These are phyloP conservation scores for Periconia digitata DNA, from an alignment of 2,329 filamentous ascomycete genomes.

Conservation along the genomic window DNA sequence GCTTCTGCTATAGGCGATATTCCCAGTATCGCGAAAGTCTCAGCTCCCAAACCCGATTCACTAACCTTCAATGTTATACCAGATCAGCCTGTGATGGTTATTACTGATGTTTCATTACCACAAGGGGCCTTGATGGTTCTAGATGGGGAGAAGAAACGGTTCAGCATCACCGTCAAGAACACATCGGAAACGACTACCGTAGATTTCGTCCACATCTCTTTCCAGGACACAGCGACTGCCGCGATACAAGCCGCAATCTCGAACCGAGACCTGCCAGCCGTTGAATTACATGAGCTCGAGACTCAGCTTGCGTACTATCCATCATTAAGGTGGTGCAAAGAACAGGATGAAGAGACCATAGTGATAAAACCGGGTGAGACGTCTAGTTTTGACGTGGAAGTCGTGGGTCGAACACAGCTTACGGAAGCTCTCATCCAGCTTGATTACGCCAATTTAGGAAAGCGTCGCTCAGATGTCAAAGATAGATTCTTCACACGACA, in stretches of 20 bases:
- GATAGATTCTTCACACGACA: conserved; percentile 83
- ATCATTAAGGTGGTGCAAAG: conserved; percentile 56
- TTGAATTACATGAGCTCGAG: conserved; percentile 85
- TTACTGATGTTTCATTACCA: conserved; percentile 75
- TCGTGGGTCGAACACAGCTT: conserved; percentile 82
- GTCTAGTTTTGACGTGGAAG: conserved; percentile 76
- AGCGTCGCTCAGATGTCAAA: conserved; percentile 65
- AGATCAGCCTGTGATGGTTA: conserved; percentile 72
- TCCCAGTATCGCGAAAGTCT: conserved; percentile 18
- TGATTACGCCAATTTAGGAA: conserved; percentile 82
- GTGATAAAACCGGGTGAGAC: conserved; percentile 69
- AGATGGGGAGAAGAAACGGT: conserved; percentile 79
- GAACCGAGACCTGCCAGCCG: conserved; percentile 74
- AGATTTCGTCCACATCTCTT: conserved; percentile 84
- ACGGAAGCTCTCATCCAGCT: conserved; percentile 79
- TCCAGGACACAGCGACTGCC: conserved; percentile 82
- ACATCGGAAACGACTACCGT: conserved; percentile 69
- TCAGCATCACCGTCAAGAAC: conserved; percentile 81
- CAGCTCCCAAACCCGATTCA: conserved; percentile 40
- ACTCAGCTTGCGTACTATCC: conserved; percentile 72
- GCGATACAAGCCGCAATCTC: conserved; percentile 73
- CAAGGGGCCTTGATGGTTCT: conserved; percentile 90
- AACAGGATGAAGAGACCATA: conserved; percentile 48
- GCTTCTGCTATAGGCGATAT: conserved; percentile 32
- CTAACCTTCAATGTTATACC: conserved; percentile 74